phyloP scores from a whole-genome alignment of 2,329 filamentous ascomycete genomes.

The Aspergillus viridinutans region DNA sequence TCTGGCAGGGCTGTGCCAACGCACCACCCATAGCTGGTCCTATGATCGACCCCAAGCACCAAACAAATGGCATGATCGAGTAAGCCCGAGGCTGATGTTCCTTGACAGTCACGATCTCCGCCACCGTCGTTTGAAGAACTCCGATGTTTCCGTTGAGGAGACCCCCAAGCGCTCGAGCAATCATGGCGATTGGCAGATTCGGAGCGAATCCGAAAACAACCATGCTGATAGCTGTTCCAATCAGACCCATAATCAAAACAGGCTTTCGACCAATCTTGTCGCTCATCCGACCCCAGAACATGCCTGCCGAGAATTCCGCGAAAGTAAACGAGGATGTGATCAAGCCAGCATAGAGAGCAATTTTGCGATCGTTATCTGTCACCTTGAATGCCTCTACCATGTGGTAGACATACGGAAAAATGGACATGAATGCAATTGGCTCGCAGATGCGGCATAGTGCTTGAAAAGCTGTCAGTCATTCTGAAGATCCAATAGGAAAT shows the following conservation, averaged over 20 bases:
- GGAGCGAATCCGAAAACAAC: constrained; percentile 86
- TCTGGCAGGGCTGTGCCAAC: constrained; percentile 79
- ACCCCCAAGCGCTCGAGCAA: constrained; percentile 84
- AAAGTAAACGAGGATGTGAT: constrained; percentile 95
- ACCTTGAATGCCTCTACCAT: constrained; percentile 93
- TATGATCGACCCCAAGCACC: constrained; percentile 94
- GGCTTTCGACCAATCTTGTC: constrained; percentile 91
- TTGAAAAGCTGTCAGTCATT: constrained; percentile 35
- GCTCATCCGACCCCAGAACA: constrained; percentile 90
- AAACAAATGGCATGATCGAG: constrained; percentile 96
- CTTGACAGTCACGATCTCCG: constrained; percentile 87
- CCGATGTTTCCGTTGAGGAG: constrained; percentile 95
- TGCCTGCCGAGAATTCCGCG: constrained; percentile 86
- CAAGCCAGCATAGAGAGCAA: constrained; percentile 90
- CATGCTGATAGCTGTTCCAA: constrained; percentile 89
- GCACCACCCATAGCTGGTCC: constrained; percentile 88
- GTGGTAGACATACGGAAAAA: constrained; percentile 97
- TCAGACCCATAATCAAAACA: constrained; percentile 81
- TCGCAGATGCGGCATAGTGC: constrained; percentile 95
- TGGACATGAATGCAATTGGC: constrained; percentile 98
- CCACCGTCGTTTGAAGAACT: constrained; percentile 90
- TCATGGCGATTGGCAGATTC: constrained; percentile 73
- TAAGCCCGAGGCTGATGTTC: constrained; percentile 93
- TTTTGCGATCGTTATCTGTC: constrained; percentile 70
- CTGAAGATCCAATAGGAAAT: background rate